Evolutionary conservation across 305 asterid species (phyloP).

Genomic region (Rubia occidens): DNA sequence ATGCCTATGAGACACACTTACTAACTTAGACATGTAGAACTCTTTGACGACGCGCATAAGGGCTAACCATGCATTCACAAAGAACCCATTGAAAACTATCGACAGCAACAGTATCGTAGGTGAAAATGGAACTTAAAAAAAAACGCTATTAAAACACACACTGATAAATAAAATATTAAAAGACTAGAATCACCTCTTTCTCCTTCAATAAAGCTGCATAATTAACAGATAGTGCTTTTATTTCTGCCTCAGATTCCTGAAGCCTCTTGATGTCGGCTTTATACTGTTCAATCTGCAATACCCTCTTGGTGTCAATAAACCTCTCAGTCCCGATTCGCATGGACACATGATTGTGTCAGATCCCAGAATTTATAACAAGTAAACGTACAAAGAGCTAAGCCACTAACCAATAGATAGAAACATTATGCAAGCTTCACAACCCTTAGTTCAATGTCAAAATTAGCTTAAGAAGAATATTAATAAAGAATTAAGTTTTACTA

Average conservation of each 20-base stretch:
- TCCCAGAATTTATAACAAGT: not conserved
- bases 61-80: not conserved
- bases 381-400: not conserved
- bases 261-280: constrained; percentile 71
- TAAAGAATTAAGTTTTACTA: not conserved
- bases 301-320: not conserved
- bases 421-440: not conserved
- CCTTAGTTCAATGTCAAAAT: not conserved
- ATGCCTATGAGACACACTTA: too few relatives aligned
- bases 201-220: constrained; percentile 89
- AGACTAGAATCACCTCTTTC: constrained; percentile 56
- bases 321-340: not conserved
- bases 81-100: not conserved
- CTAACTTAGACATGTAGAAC: not conserved
- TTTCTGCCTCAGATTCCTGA: constrained; percentile 90
- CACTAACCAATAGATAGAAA: not conserved
- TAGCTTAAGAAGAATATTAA: not conserved
- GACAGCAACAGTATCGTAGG: not conserved
- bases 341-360: not conserved
- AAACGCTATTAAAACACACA: not conserved
- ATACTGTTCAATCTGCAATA: constrained; percentile 53
- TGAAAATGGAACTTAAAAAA: not conserved
- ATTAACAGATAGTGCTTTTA: constrained; percentile 84
- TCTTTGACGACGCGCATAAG: not conserved
- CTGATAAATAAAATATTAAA: constrained; percentile 6